Percentiles rank a stretch among this genome's conserved stretches.
Evolutionary conservation across 2,329 filamentous ascomycete genomes (phyloP).

Genomic region (Corinectria fuckeliana): DNA sequence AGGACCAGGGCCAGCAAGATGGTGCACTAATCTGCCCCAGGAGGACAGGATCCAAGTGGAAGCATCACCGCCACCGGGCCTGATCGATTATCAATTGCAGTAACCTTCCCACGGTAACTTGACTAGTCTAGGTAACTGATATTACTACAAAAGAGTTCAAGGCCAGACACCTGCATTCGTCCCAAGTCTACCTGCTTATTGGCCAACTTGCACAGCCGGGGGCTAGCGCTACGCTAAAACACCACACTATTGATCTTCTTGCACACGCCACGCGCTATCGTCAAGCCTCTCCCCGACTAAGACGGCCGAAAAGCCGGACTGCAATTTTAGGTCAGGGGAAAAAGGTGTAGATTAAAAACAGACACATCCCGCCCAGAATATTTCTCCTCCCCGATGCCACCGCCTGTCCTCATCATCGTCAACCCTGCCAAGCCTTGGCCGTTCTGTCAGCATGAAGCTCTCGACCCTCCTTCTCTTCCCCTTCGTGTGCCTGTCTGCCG

Average conservation of each 20-base stretch:
- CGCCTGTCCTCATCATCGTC: neutral
- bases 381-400: neutral
- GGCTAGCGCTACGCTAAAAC: neutral
- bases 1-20: no score
- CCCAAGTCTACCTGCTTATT: no score
- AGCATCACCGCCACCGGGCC: no score
- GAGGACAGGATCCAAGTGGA: no score
- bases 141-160: no score
- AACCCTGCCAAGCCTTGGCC: neutral
- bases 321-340: neutral
- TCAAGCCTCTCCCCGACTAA: no score
- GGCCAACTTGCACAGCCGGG: neutral
- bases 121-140: no score
- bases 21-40: no score
- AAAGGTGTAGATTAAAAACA: neutral
- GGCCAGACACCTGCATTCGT: no score
- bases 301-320: neutral
- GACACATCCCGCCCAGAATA: neutral
- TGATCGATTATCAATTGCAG: no score
- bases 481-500: neutral
- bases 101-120: no score
- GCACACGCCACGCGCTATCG: neutral
- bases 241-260: neutral
- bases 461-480: neutral
- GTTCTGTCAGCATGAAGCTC: neutral